Evolutionary conservation across 306 rosid species (phyloP).

Genomic region (Sesbania bispinosa): DNA sequence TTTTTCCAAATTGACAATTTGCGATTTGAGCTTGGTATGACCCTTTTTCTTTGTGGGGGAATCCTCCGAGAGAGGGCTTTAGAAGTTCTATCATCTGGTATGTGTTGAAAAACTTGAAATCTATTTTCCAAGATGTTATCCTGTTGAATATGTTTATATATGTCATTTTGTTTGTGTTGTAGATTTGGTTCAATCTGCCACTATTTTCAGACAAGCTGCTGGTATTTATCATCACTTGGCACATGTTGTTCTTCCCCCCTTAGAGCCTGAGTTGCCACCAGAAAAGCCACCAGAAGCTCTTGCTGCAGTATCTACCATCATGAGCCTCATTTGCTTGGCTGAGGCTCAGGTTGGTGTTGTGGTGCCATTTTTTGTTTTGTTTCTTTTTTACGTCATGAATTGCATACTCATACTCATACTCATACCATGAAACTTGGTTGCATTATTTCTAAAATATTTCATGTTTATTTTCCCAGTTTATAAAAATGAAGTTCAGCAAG

Average conservation of each 20-base stretch:
- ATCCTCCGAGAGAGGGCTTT: conserved; percentile 63
- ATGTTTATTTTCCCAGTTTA: neutral
- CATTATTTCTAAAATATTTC: neutral
- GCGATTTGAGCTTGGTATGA: conserved; percentile 66
- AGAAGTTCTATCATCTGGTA: conserved; percentile 64
- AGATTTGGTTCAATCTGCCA: conserved; percentile 67
- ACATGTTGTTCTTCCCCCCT: conserved; percentile 48
- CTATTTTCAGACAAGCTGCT: conserved; percentile 71
- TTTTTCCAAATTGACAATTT: conserved; percentile 55
- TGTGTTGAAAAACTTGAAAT: conserved; percentile 5
- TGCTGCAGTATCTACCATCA: conserved; percentile 46
- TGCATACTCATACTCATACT: neutral
- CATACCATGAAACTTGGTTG: neutral
- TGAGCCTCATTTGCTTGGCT: conserved; percentile 74
- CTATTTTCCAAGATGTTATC: neutral
- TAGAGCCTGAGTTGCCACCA: conserved; percentile 32
- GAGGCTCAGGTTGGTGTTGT: conserved; percentile 70
- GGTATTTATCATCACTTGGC: conserved; percentile 74
- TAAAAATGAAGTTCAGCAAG: neutral
- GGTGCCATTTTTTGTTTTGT: neutral
- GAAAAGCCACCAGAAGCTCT: conserved; percentile 66
- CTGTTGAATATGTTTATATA: neutral
- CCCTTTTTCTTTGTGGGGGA: conserved; percentile 64
- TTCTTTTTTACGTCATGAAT: neutral
- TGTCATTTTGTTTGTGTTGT: conserved; percentile 28